Conservation (phyloP, 805 yeast species). For the baker's yeast (Saccharomyces cerevisiae) region DNA sequence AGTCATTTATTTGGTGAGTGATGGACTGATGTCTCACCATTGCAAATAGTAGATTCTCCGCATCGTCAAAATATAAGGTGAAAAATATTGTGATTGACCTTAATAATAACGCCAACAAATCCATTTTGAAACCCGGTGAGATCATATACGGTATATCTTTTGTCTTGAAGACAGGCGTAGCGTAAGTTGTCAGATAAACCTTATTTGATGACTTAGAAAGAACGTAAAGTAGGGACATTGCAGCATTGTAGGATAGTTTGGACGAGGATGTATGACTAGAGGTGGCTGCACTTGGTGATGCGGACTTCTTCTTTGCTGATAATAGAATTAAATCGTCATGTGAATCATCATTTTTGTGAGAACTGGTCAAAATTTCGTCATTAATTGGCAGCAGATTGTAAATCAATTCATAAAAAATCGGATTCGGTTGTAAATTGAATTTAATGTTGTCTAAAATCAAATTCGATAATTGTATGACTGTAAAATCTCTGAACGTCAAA, state of each 20-base stretch:
- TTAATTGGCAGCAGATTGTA: constrained; percentile 51
- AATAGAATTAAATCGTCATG: constrained; percentile 14
- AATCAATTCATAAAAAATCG: constrained; percentile 48
- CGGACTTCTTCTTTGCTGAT: constrained; percentile 26
- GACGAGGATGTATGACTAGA: constrained; percentile 19
- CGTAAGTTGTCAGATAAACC: constrained; percentile 20
- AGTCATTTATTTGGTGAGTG: constrained; percentile 22
- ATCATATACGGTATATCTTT: constrained; percentile 7
- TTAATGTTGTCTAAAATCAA: constrained; percentile 35
- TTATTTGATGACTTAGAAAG: constrained; percentile 26
- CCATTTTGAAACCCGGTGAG: constrained; percentile 38
- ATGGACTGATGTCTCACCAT: constrained; percentile 34
- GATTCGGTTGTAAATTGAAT: constrained; percentile 24
- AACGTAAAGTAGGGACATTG: constrained; percentile 38
- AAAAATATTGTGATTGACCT: constrained; percentile 47
- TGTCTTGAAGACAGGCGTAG: constrained; percentile 1
- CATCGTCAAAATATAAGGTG: constrained; percentile 42
- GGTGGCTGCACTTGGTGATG: constrained; percentile 25
- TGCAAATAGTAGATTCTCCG: constrained; percentile 46
- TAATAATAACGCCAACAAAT: constrained; percentile 50
- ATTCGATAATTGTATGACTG: constrained; percentile 45
- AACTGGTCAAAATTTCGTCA: constrained; percentile 7
- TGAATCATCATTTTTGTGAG: constrained; percentile 2
- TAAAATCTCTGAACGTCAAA: constrained; percentile 55
- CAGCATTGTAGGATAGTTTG: constrained; percentile 37